Evolutionary conservation across 345 rosid species (phyloP).

Genomic region (Nephelium lappaceum): DNA sequence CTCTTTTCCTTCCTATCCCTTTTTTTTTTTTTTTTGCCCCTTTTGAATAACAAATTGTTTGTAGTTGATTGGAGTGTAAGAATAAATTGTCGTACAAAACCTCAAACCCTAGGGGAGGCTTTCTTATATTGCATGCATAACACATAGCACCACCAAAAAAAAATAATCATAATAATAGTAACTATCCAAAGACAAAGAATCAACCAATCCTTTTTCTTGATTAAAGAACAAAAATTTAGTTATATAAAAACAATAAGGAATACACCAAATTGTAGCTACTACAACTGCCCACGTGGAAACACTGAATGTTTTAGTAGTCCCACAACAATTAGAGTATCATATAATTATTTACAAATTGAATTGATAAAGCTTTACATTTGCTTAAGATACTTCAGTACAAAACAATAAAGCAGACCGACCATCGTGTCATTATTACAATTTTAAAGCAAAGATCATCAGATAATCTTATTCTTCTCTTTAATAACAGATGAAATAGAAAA

Average conservation of each 20-base stretch:
- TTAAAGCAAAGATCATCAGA: neutral
- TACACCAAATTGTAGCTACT: neutral
- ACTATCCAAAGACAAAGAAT: neutral
- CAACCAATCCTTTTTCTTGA: neutral
- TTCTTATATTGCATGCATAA: neutral
- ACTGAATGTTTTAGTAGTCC: neutral
- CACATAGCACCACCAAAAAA: neutral
- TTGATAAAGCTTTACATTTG: neutral
- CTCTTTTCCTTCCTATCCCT: too few species aligned
- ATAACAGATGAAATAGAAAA: neutral
- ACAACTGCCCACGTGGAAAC: neutral
- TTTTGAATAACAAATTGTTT: neutral
- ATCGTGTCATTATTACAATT: neutral
- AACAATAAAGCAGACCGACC: neutral
- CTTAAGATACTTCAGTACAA: neutral
- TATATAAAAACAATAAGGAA: neutral
- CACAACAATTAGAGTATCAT: neutral
- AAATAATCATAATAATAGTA: too few species aligned
- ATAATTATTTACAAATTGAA: neutral
- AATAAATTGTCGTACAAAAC: neutral
- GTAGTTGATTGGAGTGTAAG: neutral
- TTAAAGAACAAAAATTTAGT: neutral
- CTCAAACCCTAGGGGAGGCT: neutral
- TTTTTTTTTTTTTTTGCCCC: too few species aligned
- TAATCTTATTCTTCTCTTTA: neutral